Conservation (phyloP, 2,329 filamentous ascomycete species). For the Monosporascus sp. region DNA sequence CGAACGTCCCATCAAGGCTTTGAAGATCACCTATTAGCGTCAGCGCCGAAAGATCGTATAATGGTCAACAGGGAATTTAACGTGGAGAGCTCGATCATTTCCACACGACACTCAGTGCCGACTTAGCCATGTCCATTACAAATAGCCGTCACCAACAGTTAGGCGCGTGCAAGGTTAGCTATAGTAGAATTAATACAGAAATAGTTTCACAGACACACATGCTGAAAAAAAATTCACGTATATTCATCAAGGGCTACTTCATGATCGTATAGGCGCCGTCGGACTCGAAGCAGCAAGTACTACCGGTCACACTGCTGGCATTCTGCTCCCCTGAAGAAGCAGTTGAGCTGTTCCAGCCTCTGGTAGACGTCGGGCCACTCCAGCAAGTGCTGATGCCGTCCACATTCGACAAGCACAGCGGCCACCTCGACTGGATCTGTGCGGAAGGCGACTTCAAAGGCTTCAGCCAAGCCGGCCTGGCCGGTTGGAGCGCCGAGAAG, state of each 20-base stretch:
- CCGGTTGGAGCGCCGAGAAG: constrained; percentile 8
- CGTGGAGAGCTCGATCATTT: no score
- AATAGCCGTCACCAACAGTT: no score
- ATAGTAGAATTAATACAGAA: no score
- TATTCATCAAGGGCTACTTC: constrained; percentile 7
- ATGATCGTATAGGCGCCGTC: constrained; percentile 18
- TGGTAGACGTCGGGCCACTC: constrained; percentile 18
- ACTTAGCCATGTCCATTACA: no score
- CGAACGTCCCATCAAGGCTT: no score
- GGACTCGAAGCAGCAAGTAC: constrained; percentile 13
- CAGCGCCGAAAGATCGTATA: no score
- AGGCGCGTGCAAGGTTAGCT: no score
- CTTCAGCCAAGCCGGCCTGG: constrained; percentile 18
- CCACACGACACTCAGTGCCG: no score
- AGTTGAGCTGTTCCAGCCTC: constrained; percentile 10
- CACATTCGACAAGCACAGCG: constrained; percentile 19
- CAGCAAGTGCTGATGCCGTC: constrained; percentile 13
- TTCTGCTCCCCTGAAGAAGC: constrained; percentile 11
- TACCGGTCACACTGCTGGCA: constrained; percentile 9
- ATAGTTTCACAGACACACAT: no score
- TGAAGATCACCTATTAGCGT: no score
- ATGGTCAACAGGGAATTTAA: no score
- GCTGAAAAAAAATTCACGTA: no score
- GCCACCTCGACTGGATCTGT: constrained; percentile 16
- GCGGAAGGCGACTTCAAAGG: constrained; percentile 21